Evolutionary conservation across 352 stramenopile species (phyloP), one percentile per base, ranked within the genome.

Genomic region (Phytophthora agathidicida): DNA sequence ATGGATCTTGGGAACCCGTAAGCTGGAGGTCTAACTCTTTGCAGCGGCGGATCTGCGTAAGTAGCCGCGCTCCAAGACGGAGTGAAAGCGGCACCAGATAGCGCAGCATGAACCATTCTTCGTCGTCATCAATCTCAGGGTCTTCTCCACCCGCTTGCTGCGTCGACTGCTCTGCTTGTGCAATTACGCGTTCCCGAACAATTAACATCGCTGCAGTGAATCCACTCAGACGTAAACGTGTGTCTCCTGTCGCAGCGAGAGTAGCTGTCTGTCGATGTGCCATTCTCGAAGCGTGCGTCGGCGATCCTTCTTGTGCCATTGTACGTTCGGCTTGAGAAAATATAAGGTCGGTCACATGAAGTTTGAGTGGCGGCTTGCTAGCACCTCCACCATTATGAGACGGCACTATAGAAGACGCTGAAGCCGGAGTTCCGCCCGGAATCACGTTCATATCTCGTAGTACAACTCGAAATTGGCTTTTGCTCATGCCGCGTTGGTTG

Each of bases 311-410:
- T 27, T 80, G 47, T 9, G 68, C 64, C 30, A 80, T 68, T 3
- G 65, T 55, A 11, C 73, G 76, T 3, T 69, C 53, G 2, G 76
- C 76, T 49, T 89, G 76, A 5, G 72, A 74, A 23, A 86, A 89
- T 14, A 87, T 84, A 35, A 89, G 64, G 51, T 89, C 76, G 11
- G 81, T 77, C 30, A 86, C 59, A 46, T 89, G 76, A 8, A 89
- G 63, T 44, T 84, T 84, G 14, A 89, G 64, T n/a, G 72, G 73
- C 14, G 73, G 71, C 31, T 16, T 17, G 16, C 9, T 46, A 17
- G 16, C 24, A 39, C 42, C 59, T 16, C 31, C 24, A 19, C 55
- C 36, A n/a, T 10, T 55, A 52, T 30, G 45, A 57, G 64, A 50
- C 10, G 49, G 17, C 7, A 60, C 52, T 19, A 52, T 45, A 24